These are phyloP conservation scores for Penicillium antarcticum DNA, from an alignment of 495 filamentous ascomycete genomes.

Conservation along the genomic window DNA sequence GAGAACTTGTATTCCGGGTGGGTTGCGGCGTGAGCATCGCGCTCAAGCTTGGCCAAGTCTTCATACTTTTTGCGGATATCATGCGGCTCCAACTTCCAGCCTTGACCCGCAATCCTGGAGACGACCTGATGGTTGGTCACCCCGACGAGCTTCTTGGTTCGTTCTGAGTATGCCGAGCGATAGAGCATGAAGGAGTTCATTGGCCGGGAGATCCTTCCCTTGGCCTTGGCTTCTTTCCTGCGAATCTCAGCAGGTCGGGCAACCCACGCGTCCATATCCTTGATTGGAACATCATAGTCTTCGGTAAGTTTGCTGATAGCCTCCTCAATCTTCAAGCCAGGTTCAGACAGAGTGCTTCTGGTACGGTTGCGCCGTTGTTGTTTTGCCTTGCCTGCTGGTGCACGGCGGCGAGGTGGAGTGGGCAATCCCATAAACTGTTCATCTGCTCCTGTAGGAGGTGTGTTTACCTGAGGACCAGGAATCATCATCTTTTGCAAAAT, in stretches of 20 bases:
- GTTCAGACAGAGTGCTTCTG: constrained; percentile 1
- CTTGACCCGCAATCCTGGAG: constrained; percentile 75
- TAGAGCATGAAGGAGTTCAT: constrained; percentile 99
- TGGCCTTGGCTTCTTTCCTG: constrained; percentile 65
- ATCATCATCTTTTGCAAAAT: constrained; percentile 4
- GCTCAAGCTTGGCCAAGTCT: constrained; percentile 74
- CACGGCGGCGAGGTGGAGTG: constrained; percentile 1
- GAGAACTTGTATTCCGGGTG: constrained; percentile 96
- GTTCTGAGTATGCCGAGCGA: constrained; percentile 84
- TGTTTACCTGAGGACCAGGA: constrained; percentile 20
- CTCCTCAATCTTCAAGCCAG: constrained; percentile 19
- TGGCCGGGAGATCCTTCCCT: constrained; percentile 81
- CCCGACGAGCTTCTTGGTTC: constrained; percentile 75
- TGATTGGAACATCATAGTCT: constrained; percentile 60
- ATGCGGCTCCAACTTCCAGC: constrained; percentile 79
- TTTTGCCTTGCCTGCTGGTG: constrained; percentile 4
- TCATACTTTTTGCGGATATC: constrained; percentile 77
- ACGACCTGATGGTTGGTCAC: constrained; percentile 96
- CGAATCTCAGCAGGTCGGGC: constrained; percentile 65
- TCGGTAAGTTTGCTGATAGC: constrained; percentile 79
- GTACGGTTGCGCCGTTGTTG: background rate
- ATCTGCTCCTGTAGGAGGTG: constrained; percentile 24
- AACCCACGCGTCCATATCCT: constrained; percentile 82
- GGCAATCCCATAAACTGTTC: constrained; percentile 11
- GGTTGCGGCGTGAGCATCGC: constrained; percentile 78